Percentiles rank a stretch among this genome's conserved stretches.
These are phyloP conservation scores for Lyophyllum shimeji DNA, from an alignment of 768 basidiomycete genomes.

Conservation along the genomic window DNA sequence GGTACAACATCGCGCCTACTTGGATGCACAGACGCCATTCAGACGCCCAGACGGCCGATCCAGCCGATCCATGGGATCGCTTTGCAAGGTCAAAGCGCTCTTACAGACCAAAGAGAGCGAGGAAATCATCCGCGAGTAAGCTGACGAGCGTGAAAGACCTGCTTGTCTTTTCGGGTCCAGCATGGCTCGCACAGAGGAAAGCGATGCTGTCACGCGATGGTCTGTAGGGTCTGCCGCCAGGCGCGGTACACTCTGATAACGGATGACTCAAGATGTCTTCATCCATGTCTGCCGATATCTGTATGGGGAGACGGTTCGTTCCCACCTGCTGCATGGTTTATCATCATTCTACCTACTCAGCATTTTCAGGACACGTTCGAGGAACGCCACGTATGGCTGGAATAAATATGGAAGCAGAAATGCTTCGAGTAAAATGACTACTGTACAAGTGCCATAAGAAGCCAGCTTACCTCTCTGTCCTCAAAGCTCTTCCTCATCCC, in stretches of 20 bases:
- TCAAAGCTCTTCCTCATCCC: slow-evolving; percentile 8
- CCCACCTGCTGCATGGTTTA: too few relatives aligned
- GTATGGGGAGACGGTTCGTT: too few relatives aligned
- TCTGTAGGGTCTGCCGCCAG: too few relatives aligned
- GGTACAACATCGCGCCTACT: slow-evolving; percentile 14
- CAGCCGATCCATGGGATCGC: slow-evolving; percentile 6
- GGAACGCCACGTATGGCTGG: background rate
- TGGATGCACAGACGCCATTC: slow-evolving; percentile 18
- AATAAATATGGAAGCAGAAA: background rate
- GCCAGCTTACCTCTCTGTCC: background rate
- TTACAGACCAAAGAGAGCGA: background rate
- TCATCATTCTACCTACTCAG: background rate
- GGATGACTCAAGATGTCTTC: too few relatives aligned
- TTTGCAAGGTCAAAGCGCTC: background rate
- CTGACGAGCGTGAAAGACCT: background rate
- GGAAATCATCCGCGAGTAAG: background rate
- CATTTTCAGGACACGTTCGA: background rate
- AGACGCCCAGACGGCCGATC: background rate
- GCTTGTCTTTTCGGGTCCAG: slow-evolving; percentile 2
- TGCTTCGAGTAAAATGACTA: background rate
- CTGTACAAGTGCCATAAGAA: background rate
- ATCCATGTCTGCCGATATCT: too few relatives aligned
- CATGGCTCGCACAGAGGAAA: slow-evolving; percentile 7
- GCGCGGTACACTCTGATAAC: too few relatives aligned
- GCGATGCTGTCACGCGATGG: background rate